A percentile compares a stretch with the other conserved stretches of the same genome.
Conservation (phyloP, 345 rosid species). For the Gynandropsis gynandra region DNA sequence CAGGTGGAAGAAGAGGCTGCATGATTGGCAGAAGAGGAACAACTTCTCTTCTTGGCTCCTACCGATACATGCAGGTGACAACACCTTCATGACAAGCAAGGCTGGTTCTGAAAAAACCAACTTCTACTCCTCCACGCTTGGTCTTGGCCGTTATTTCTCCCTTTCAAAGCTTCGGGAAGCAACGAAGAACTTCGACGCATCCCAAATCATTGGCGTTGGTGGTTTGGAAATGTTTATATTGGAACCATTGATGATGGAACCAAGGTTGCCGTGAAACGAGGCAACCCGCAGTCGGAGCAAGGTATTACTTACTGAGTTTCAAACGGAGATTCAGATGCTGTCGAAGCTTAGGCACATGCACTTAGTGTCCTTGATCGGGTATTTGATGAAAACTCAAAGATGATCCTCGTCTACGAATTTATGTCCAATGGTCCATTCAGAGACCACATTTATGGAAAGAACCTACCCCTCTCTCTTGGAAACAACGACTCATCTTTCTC, state of each 20-base stretch:
- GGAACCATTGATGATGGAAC: slow-evolving; percentile 56
- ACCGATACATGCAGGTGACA: slow-evolving; percentile 54
- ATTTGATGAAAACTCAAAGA: slow-evolving; percentile 61
- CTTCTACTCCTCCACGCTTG: slow-evolving; percentile 36
- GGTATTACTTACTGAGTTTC: slow-evolving; percentile 75
- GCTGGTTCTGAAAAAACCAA: slow-evolving; percentile 42
- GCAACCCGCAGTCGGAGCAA: slow-evolving; percentile 77
- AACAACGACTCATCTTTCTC: slow-evolving; percentile 55
- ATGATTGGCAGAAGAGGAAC: slow-evolving; percentile 73
- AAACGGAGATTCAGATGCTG: no score
- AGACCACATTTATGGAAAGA: slow-evolving; percentile 61
- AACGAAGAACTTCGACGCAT: slow-evolving; percentile 53
- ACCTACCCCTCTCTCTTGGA: slow-evolving; percentile 55
- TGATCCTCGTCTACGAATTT: slow-evolving; percentile 80
- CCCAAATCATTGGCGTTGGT: slow-evolving; percentile 58
- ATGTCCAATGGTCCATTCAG: no score
- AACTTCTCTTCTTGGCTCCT: slow-evolving; percentile 79
- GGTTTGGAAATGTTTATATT: slow-evolving; percentile 75
- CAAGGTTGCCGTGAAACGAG: slow-evolving; percentile 69
- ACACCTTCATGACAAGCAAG: no score
- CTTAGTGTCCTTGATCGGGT: slow-evolving; percentile 69
- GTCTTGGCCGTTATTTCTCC: slow-evolving; percentile 59
- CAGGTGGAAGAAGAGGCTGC: slow-evolving; percentile 66
- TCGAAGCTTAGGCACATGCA: no score
- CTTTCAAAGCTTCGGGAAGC: slow-evolving; percentile 61